These are phyloP conservation scores for Cercophora newfieldiana DNA, from an alignment of 495 filamentous ascomycete genomes.

Conservation along the genomic window DNA sequence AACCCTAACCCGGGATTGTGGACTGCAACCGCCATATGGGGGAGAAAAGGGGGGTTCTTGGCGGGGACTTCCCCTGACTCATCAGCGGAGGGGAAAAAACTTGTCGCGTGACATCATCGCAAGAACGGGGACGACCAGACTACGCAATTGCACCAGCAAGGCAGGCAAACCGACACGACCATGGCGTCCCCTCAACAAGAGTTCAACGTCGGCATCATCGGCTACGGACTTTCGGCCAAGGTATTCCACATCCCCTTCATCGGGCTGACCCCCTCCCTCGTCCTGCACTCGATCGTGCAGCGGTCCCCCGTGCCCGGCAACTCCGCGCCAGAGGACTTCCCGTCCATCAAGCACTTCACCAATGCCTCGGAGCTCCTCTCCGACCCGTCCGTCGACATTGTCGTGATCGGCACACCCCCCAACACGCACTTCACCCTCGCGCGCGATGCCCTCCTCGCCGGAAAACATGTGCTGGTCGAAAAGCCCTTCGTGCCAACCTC, in stretches of 20 bases:
- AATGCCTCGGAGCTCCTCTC: constrained; percentile 61
- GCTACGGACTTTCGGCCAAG: constrained; percentile 75
- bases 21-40: too few relatives aligned
- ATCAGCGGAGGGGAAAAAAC: too few relatives aligned
- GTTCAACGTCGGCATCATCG: constrained; percentile 55
- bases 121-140: background rate
- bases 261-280: constrained; percentile 59
- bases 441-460: constrained; percentile 65
- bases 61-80: too few relatives aligned
- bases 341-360: constrained; percentile 63
- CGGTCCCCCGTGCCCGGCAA: constrained; percentile 49
- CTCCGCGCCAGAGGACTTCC: constrained; percentile 70
- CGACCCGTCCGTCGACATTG: constrained; percentile 66
- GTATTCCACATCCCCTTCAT: constrained; percentile 91
- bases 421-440: constrained; percentile 69
- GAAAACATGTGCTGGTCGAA: constrained; percentile 86
- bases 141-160: background rate
- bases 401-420: constrained; percentile 75
- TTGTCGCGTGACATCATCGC: background rate
- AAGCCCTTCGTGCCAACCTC: constrained; percentile 83
- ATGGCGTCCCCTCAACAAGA: constrained; percentile 33
- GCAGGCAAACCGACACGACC: background rate
- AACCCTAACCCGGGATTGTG: too few relatives aligned
- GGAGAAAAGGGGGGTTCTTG: too few relatives aligned
- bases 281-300: constrained; percentile 77